Base-by-base conservation (phyloP, 1,284 basidiomycete genomes). In the Ustilago sp. region DNA sequence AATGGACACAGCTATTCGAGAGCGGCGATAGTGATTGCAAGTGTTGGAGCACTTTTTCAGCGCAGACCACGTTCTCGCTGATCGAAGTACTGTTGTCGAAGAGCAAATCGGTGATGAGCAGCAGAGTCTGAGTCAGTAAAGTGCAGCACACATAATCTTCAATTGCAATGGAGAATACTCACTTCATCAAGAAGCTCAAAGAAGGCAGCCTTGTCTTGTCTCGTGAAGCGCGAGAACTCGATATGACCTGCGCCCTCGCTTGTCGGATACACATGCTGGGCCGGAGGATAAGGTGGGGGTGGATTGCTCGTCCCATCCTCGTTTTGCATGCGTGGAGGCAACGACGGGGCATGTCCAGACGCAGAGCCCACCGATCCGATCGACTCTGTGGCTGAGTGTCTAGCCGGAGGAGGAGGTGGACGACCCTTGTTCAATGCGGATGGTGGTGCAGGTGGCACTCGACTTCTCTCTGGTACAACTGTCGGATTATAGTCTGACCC, bases 121-220 rank as follows among this genome's bases (percentile, higher is more conserved):
- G 3, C 15, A 19, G 28, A 23, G 19, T 36, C 5, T 11, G 3
- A 57, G 23, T 11, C 34, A 48, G 45, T 45, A 38, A 23, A 32
- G 8, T 48, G 48, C 31, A 50, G 8, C 48, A 19, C 11, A 45
- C 19, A 8, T 23, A 9, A 31, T 12, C 15, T 31, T 23, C 12
- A 17, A 13, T 6, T 8, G 9, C 34, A 31, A 17, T 0, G n/a
- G 8, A 19, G 4, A 43, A 28, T 13, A 70, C 76, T 63, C 43
- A 80, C 71, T 41, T 83, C 77, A 59, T 83, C 81, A 15, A 85
- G 72, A 15, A 83, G 60, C 17, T 59, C 60, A 41, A 82, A 83
- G 63, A 83, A 84, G 32, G 77, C 80, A 11, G 68, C 55, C 52
- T 83, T 82, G 60, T 83, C 80, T 19, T 67, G 54, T n/a, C 66